Base-by-base conservation (phyloP, 2,329 filamentous ascomycete genomes). In the Pseudophaeomoniella oleicola region DNA sequence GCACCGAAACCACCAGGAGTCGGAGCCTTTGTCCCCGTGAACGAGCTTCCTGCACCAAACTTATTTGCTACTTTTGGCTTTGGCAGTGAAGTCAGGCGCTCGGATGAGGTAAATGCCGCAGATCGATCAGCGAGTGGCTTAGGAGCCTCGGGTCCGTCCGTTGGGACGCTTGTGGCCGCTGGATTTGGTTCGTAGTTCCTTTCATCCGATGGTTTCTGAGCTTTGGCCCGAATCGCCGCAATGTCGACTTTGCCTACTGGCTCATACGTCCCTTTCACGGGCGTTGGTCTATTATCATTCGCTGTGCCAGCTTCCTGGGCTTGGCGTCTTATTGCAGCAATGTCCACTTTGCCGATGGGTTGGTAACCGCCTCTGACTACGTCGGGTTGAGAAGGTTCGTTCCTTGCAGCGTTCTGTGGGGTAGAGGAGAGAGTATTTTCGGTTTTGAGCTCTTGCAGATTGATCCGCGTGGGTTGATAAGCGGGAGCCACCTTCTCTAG, bases 221-320 rank as follows among this genome's bases (percentile, higher is more conserved):
- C 80, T 57, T 75, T 80, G 15, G 88, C 80, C 44, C 84, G 76
- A 52, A 98, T 94, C 15, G 88, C 87, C 31, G 84, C 84, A 58
- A 98, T 96, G 48, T 98, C 90, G 6, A 98, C 88, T 62, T 94
- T 96, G 33, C 90, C 90, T 14, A 96, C 69, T 2, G 90, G 90
- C 57, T 96, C 82, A 53, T 98, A 98, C 16, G 87, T 74, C 30
- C 90, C 90, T 60, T 93, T 96, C 14, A 96, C 83, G 4, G 76
- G 72, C 1, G 80, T 73, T 3, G 90, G 90, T 38, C 86, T 71
- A 46, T 94, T 81, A 51, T 94, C 85, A 32, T 70, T 54, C 9
- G 53, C 9, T 16, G 53, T 44, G 5, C 70, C 58, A 56, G 67
- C 49, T 66, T 78, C 65, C 67, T 78, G 52, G 61, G 86, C 64